Base-by-base conservation (phyloP, 139 green algal species). In the Micromonas pusilla region DNA sequence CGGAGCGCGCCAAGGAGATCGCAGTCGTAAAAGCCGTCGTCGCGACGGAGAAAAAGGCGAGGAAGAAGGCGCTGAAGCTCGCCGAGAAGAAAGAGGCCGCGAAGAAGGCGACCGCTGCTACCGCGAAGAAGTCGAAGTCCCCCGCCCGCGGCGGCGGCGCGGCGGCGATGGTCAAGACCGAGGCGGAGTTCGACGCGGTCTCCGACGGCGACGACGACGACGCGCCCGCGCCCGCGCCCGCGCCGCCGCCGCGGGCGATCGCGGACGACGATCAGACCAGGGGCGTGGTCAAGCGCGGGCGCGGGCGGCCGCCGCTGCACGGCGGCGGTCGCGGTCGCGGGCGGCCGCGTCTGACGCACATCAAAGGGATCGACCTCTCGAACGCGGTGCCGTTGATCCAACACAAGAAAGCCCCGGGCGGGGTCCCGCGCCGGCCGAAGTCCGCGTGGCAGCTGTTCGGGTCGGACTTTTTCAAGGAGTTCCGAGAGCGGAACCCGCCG, bases 391-490 rank as follows among this genome's bases (percentile, higher is more conserved):
- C 45, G 45, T 16, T 16, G 45, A 57, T 57, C 9, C 9, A 16
- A 16, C 45, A 57, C 45, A 9, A 9, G 9, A 57, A 57, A 16
- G 45, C 45, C 45, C 45, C 45, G 45, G 45, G 45, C 45, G 45
- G 45, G 9, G 19, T 75, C 3, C 68, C 68, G 1, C 52, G 33
- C 19, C 36, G 68, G 21, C 68, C 68, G 13, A 75, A 75, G 38
- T 62, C 26, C 30, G 31, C 68, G 1, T 75, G 68, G 68, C 68
- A 75, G 30, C 68, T 75, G 6, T 75, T 75, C 68, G 68, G 26
- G 37, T 23, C 36, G 0, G 68, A 75, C 5, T 75, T 75, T 62
- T 63, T 37, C 37, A n/a, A 60, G 30, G 36, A 62, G 1, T 75
- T 62, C 37, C 60, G 62, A 34, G 5, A 32, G 6, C 34, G 62